Conservation (phyloP, 1,139 yeast genomes). For the Debaryomycetaceae sp. region DNA sequence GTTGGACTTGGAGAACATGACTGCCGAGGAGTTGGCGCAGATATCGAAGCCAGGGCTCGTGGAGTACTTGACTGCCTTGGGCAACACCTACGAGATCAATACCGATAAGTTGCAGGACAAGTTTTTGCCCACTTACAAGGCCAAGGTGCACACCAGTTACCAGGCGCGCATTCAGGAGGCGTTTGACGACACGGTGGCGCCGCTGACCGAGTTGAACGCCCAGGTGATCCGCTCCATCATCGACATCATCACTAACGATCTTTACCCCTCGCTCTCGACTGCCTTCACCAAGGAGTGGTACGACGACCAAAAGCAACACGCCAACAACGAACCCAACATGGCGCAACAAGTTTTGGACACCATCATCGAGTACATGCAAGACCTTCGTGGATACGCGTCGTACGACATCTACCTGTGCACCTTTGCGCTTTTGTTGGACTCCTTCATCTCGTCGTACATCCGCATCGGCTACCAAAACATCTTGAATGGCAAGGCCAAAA, state of each 20-base stretch:
- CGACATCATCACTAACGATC: slow-evolving; percentile 68
- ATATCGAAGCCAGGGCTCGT: slow-evolving; percentile 72
- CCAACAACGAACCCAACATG: slow-evolving; percentile 34
- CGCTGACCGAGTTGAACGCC: slow-evolving; percentile 74
- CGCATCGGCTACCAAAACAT: slow-evolving; percentile 43
- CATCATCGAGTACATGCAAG: slow-evolving; percentile 68
- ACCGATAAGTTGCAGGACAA: slow-evolving; percentile 80
- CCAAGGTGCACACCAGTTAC: slow-evolving; percentile 63
- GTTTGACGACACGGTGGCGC: slow-evolving; percentile 64
- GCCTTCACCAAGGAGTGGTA: slow-evolving; percentile 43
- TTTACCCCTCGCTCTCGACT: slow-evolving; percentile 39
- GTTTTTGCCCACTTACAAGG: slow-evolving; percentile 59
- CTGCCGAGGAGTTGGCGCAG: slow-evolving; percentile 43
- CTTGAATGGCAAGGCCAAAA: slow-evolving; percentile 45
- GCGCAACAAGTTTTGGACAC: slow-evolving; percentile 65
- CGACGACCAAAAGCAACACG: slow-evolving; percentile 35
- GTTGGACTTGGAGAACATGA: slow-evolving; percentile 38
- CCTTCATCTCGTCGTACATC: slow-evolving; percentile 42
- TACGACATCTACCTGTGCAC: slow-evolving; percentile 44
- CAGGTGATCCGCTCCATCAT: slow-evolving; percentile 61
- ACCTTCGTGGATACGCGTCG: slow-evolving; percentile 48
- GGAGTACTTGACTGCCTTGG: slow-evolving; percentile 79
- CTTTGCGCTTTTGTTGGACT: slow-evolving; percentile 40
- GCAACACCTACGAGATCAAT: slow-evolving; percentile 79
- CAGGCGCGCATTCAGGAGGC: slow-evolving; percentile 51